Evolutionary conservation across 2,329 filamentous ascomycete genomes (phyloP), one percentile per base, ranked within the genome.

Genomic region (Penicillium sp.): DNA sequence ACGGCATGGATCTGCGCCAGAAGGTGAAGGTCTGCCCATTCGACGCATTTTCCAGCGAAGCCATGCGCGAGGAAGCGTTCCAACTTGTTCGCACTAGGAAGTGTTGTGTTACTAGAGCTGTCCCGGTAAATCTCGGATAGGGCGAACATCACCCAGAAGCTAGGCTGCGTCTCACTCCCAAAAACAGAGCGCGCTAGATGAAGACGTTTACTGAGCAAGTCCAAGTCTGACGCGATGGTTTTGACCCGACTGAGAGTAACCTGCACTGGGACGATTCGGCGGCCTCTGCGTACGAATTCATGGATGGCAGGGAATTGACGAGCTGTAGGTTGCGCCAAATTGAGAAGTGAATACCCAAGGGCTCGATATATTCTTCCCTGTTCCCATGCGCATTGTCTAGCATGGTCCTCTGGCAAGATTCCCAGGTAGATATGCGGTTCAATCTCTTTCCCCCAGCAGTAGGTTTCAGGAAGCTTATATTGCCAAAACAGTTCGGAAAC

Each of bases 21-120:
- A 46, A 88, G 76, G 63, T 90, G 87, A 42, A 88, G 71, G 18
- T 81, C 73, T 9, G 81, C 75, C 88, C 87, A 89, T 1, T 76
- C 73, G 11, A 76, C 52, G 1, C 64, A 62, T n/a, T 74, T 68
- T 2, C 63, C 65, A 57, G 66, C 64, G 47, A 66, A 64, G 1
- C 70, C 69, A 9, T 64, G 47, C 20, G 43, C 56, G 8, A 77
- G 57, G 26, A 76, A 74, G 31, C 58, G 55, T 25, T 57, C 56
- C 31, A 75, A 47, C 26, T 60, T 55, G 20, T 46, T 51, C 8
- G 58, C 58, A 23, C 49, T 61, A 1, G 63, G 65, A 23, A 63
- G 29, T 29, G 49, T 58, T 4, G 54, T 49, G 14, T 44, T 43
- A 14, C 51, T 62, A 9, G 56, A 52, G 8, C 54, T 49, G 20